phyloP scores from a whole-genome alignment of 2,329 filamentous ascomycete genomes.

The Fusarium sp. region DNA sequence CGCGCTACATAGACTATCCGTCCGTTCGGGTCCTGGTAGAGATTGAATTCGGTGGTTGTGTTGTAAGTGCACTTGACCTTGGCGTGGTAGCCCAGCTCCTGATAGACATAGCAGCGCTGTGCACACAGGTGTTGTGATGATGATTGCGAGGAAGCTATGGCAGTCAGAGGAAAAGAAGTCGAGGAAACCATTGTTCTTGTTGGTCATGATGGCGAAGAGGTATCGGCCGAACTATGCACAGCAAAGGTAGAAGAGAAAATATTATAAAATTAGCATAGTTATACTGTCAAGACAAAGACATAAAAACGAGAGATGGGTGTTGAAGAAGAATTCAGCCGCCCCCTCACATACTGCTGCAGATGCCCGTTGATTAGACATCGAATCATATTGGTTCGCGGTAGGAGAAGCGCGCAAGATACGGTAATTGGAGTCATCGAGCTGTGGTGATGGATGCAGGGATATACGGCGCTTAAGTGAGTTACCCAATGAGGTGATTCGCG shows the following conservation, averaged over 20 bases:
- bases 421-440: too few relatives aligned
- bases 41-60: slow-evolving; percentile 45
- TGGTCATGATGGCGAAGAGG: slow-evolving; percentile 5
- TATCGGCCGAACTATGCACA: slow-evolving; percentile 2
- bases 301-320: slow-evolving; percentile 1
- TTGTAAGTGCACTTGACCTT: slow-evolving; percentile 53
- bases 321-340: not conserved
- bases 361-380: slow-evolving; percentile 2
- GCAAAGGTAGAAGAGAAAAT: not conserved
- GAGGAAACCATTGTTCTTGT: slow-evolving; percentile 1
- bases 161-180: slow-evolving; percentile 23
- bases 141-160: slow-evolving; percentile 17
- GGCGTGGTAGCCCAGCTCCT: slow-evolving; percentile 49
- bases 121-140: slow-evolving; percentile 14
- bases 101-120: slow-evolving; percentile 28
- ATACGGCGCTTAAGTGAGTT: not conserved
- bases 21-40: not conserved
- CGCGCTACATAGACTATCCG: not conserved
- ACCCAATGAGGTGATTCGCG: not conserved
- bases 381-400: slow-evolving; percentile 2
- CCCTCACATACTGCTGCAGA: not conserved
- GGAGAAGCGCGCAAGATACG: slow-evolving; percentile 3
- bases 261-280: too few relatives aligned
- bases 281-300: not conserved
- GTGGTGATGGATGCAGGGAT: not conserved